Evolutionary conservation across 2,329 filamentous ascomycete species (phyloP).

Genomic region (Aspergillus sp.): DNA sequence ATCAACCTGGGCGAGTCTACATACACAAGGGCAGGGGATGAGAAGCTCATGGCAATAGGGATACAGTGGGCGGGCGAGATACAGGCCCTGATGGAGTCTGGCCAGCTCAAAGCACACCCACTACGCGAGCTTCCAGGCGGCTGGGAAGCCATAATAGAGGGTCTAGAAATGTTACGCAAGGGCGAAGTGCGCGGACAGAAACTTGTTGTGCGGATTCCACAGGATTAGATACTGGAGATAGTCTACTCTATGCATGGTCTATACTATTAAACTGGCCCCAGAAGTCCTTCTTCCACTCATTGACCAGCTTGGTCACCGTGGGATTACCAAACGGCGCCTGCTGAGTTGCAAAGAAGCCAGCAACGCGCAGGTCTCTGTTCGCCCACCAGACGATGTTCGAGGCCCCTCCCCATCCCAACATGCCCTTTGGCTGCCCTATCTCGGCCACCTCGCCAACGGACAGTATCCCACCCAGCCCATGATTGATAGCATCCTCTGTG

Average conservation of each 20-base stretch:
- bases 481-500: slow-evolving; percentile 1
- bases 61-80: neutral
- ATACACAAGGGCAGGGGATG: neutral
- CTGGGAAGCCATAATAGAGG: neutral
- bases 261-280: neutral
- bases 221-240: neutral
- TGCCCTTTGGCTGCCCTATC: neutral
- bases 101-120: neutral
- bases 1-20: neutral
- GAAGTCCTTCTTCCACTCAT: slow-evolving; percentile 11
- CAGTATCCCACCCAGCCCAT: slow-evolving; percentile 4
- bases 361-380: slow-evolving; percentile 1
- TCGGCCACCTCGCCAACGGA: neutral
- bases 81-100: neutral
- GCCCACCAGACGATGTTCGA: slow-evolving; percentile 10
- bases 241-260: neutral
- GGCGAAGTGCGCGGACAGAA: neutral
- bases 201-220: neutral
- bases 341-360: slow-evolving; percentile 11
- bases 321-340: slow-evolving; percentile 12
- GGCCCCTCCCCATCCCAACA: slow-evolving; percentile 11
- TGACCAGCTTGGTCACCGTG: slow-evolving; percentile 1
- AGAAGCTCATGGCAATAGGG: neutral
- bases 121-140: neutral
- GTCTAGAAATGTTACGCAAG: neutral